A percentile compares a stretch with the other conserved stretches of the same genome.
Evolutionary conservation across 495 filamentous ascomycete genomes (phyloP).

Genomic region (Penicillium egyptiacum): DNA sequence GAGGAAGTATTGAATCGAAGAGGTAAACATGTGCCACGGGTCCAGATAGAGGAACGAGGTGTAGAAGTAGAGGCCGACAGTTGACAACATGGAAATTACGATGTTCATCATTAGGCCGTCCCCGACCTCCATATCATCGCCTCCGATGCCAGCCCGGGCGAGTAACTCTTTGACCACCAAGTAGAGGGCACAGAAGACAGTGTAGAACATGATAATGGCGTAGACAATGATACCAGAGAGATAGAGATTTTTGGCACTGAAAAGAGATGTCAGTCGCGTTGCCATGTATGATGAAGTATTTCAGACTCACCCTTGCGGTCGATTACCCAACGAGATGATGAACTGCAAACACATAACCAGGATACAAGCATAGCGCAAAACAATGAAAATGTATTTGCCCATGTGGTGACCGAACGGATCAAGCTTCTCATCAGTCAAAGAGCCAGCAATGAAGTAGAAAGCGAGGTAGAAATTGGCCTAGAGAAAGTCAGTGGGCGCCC

Average conservation of each 20-base stretch:
- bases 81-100: constrained; percentile 84
- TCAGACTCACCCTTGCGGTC: constrained; percentile 75
- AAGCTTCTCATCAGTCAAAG: constrained; percentile 73
- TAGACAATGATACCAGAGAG: constrained; percentile 83
- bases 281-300: background rate
- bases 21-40: constrained; percentile 99
- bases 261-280: constrained; percentile 11
- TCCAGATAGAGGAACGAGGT: constrained; percentile 96
- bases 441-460: constrained; percentile 97
- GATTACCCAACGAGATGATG: constrained; percentile 97
- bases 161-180: constrained; percentile 80
- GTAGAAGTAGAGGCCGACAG: constrained; percentile 92
- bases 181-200: constrained; percentile 80
- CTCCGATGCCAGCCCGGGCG: constrained; percentile 42
- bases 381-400: constrained; percentile 78
- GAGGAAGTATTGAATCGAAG: constrained; percentile 87
- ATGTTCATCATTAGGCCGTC: constrained; percentile 93
- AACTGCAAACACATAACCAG: constrained; percentile 93
- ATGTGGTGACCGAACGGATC: constrained; percentile 90
- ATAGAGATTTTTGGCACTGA: constrained; percentile 83
- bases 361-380: constrained; percentile 81
- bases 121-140: constrained; percentile 56
- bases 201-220: constrained; percentile 93
- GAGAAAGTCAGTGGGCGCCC: background rate
- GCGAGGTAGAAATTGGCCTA: constrained; percentile 97